Conservation (phyloP, 306 rosid species). For the Crotalaria pallida region DNA sequence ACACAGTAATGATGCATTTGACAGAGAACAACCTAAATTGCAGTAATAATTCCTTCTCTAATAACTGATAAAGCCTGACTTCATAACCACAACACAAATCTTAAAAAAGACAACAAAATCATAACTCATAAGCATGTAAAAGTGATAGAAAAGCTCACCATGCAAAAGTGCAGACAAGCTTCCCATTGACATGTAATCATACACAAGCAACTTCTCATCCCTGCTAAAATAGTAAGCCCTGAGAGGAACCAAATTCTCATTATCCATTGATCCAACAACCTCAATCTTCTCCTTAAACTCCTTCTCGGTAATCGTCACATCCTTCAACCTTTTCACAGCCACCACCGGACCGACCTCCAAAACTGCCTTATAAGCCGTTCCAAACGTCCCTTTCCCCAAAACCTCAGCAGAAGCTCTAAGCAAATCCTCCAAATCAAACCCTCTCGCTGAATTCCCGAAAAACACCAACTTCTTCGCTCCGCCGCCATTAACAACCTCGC, state of each 20-base stretch:
- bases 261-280: slow-evolving; percentile 51
- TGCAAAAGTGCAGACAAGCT: slow-evolving; percentile 72
- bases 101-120: neutral
- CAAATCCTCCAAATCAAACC: slow-evolving; percentile 63
- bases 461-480: slow-evolving; percentile 48
- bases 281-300: slow-evolving; percentile 66
- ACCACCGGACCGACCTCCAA: slow-evolving; percentile 56
- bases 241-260: slow-evolving; percentile 63
- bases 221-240: slow-evolving; percentile 59
- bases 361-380: slow-evolving; percentile 67
- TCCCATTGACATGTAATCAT: slow-evolving; percentile 68
- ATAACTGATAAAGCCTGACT: neutral
- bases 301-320: slow-evolving; percentile 46
- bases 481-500: neutral
- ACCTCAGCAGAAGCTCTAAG: slow-evolving; percentile 72
- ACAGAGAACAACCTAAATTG: slow-evolving; percentile 2
- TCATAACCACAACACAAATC: neutral
- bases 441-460: slow-evolving; percentile 39
- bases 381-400: slow-evolving; percentile 66
- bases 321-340: slow-evolving; percentile 69
- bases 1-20: slow-evolving; percentile 8
- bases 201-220: slow-evolving; percentile 63
- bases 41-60: neutral
- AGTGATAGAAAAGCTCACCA: slow-evolving; percentile 30
- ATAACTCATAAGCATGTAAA: neutral